Evolutionary conservation across 164 flowering plant genomes (phyloP), one percentile per base, ranked within the genome.

Genomic region (Macadamia tetraphylla): DNA sequence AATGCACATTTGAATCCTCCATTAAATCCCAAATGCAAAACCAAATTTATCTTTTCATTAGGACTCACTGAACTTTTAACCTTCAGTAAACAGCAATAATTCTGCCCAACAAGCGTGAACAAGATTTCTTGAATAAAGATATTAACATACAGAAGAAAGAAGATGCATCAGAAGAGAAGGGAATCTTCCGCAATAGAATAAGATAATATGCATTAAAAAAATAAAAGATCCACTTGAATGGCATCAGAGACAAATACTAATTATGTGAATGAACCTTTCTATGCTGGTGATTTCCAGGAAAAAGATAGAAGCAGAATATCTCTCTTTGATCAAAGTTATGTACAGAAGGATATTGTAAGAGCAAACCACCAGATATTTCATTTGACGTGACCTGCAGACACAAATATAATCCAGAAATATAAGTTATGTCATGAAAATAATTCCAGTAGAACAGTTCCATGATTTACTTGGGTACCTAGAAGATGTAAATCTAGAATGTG

Each of bases 241-340:
- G 40, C 40, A 35, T 2, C 3, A 35, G 40, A 35, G 40, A 35
- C 5, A 35, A 35, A 35, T 35, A 53, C 67, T 55, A 66, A 7
- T 29, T 48, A 48, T 46, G 51, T 30, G 51, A 46, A 58, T 74
- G 8, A 66, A 91, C 98, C 94, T 86, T 82, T 70, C 12, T 78
- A 48, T 68, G 78, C 44, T 69, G 70, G 58, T 78, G 67, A 63
- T 56, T 79, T 73, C 91, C 98, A 3, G 97, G 92, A 65, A 74
- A 77, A 70, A 95, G 83, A 76, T 83, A 90, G 48, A 90, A 55
- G 65, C 82, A 83, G 76, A 95, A 95, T 76, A 87, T 82, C 59
- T 88, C 89, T 76, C 99, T 85, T 68, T 88, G 89, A 78, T 92
- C 97, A 72, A 75, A 59, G 73, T 89, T 96, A 77, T 82, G 69